Conservation (phyloP, 345 rosid genomes). For the Syzygium aqueum region DNA sequence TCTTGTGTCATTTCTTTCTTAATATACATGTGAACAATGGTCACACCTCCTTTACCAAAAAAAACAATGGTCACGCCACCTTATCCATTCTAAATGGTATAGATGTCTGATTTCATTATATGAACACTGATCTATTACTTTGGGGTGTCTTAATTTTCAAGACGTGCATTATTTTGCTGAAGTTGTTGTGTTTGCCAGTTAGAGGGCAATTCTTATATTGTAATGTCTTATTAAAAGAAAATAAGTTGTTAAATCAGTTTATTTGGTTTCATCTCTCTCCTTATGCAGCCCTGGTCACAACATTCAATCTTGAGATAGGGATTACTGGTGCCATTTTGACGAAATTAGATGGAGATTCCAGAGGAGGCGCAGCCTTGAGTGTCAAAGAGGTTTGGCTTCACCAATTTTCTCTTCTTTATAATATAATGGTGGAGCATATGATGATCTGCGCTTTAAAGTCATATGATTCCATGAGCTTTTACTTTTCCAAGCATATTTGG, state of each 20-base stretch:
- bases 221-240: neutral
- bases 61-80: neutral
- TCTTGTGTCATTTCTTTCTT: neutral
- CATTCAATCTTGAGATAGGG: slow-evolving; percentile 95
- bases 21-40: neutral
- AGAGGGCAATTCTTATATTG: neutral
- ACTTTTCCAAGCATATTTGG: neutral
- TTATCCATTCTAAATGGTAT: neutral
- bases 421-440: neutral
- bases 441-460: neutral
- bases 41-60: neutral
- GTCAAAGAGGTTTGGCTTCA: slow-evolving; percentile 74
- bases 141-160: neutral
- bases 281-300: slow-evolving; percentile 77
- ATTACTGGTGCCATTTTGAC: slow-evolving; percentile 99
- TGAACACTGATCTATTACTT: neutral
- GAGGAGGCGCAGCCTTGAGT: slow-evolving; percentile 99
- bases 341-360: slow-evolving; percentile 96
- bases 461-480: neutral
- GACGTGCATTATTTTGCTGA: neutral
- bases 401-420: neutral
- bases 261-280: neutral
- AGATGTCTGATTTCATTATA: neutral
- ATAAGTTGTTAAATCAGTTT: neutral
- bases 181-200: neutral